phyloP scores from a whole-genome alignment of 257 asterid genomes.

The Plantago major region DNA sequence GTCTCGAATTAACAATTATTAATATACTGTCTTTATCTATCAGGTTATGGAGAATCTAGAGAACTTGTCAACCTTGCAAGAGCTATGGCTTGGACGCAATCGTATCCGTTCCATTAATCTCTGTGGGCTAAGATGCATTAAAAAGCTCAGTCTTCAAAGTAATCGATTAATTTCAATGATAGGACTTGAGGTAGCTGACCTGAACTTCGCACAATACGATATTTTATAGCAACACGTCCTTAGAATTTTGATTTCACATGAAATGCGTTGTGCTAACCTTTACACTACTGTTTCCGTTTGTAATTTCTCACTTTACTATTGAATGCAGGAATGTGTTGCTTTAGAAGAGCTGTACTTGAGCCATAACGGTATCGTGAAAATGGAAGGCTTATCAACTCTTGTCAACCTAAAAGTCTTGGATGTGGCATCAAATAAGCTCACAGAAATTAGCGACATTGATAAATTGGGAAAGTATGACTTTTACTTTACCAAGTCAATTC shows the following conservation, averaged over 20 bases:
- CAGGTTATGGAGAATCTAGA: constrained; percentile 91
- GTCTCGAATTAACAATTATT: constrained; percentile 9
- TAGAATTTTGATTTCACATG: neutral
- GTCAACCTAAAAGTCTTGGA: constrained; percentile 86
- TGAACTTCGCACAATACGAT: constrained; percentile 17
- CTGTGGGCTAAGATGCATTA: constrained; percentile 85
- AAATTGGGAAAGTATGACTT: constrained; percentile 52
- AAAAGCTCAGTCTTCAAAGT: constrained; percentile 96
- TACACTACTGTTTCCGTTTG: neutral
- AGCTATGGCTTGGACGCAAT: constrained; percentile 97
- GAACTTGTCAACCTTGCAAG: constrained; percentile 61
- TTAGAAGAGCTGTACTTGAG: constrained; percentile 93
- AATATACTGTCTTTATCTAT: constrained; percentile 19
- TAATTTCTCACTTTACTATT: constrained; percentile 12
- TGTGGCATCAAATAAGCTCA: constrained; percentile 82
- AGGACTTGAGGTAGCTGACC: constrained; percentile 72
- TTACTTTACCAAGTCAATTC: constrained; percentile 13
- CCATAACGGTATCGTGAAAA: constrained; percentile 86
- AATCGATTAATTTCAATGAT: constrained; percentile 76
- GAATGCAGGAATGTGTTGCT: constrained; percentile 72
- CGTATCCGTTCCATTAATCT: constrained; percentile 77
- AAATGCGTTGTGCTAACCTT: neutral
- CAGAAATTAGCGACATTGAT: constrained; percentile 58
- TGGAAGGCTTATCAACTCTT: constrained; percentile 87
- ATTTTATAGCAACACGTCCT: constrained; percentile 1